phyloP scores from a whole-genome alignment of 2,329 filamentous ascomycete species.

The Fusarium sp. region DNA sequence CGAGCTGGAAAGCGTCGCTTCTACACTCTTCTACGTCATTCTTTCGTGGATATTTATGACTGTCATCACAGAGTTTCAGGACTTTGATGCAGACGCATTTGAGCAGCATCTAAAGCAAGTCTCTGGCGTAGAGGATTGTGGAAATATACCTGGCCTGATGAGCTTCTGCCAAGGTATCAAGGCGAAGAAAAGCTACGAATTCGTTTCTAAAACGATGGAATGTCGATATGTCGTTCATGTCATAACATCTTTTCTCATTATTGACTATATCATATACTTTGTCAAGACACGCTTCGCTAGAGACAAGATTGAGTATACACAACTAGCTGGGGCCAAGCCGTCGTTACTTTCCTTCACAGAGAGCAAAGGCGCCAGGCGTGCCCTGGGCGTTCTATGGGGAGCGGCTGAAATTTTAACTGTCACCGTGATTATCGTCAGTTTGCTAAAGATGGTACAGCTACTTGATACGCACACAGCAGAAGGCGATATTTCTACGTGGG shows the following conservation, averaged over 20 bases:
- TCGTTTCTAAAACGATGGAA: not conserved
- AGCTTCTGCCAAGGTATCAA: slow-evolving; percentile 15
- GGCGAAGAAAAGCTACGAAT: not conserved
- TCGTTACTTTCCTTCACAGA: not conserved
- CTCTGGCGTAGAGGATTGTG: not conserved
- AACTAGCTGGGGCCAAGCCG: not conserved
- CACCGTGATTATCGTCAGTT: not conserved
- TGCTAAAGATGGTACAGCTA: not conserved
- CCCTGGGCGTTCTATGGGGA: not conserved
- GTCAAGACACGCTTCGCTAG: not conserved
- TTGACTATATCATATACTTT: not conserved
- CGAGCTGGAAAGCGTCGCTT: not conserved
- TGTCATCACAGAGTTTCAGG: not conserved
- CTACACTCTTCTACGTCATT: not conserved
- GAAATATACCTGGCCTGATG: not conserved
- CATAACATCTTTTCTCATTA: not conserved
- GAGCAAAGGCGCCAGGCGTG: not conserved
- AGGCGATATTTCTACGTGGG: not conserved
- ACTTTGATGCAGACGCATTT: not conserved
- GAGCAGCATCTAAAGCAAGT: slow-evolving; percentile 6
- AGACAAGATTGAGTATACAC: not conserved
- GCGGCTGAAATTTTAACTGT: rapidly evolving
- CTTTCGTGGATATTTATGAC: slow-evolving; percentile 2
- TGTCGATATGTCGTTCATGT: not conserved
- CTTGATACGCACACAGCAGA: not conserved